These are phyloP conservation scores for Dipodascus albidus DNA, from an alignment of 805 yeast species.

Conservation along the genomic window DNA sequence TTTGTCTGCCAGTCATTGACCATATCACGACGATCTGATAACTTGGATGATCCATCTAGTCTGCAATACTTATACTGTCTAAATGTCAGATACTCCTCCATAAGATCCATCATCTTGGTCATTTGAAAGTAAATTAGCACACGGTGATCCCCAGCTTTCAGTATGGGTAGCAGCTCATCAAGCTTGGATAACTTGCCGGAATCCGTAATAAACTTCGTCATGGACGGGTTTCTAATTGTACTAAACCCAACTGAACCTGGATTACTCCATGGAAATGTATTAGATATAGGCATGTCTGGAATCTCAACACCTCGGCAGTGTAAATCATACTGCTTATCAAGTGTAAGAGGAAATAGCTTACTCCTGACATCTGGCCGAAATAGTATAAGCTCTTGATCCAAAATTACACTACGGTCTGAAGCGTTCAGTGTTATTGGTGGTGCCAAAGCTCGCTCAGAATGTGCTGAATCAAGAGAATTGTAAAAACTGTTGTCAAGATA, in stretches of 20 bases:
- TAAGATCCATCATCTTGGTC: constrained; percentile 98
- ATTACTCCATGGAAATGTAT: constrained; percentile 54
- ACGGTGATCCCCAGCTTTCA: constrained; percentile 79
- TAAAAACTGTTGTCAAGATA: constrained; percentile 51
- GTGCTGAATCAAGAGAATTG: constrained; percentile 53
- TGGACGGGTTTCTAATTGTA: constrained; percentile 84
- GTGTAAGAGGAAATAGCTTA: constrained; percentile 54
- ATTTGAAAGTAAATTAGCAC: constrained; percentile 93
- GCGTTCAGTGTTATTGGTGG: constrained; percentile 66
- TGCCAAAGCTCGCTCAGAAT: constrained; percentile 60
- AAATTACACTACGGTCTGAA: constrained; percentile 39
- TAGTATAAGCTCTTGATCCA: constrained; percentile 35
- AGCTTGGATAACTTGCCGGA: constrained; percentile 82
- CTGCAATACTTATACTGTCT: constrained; percentile 86
- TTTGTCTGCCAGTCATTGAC: constrained; percentile 98
- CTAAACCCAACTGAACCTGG: constrained; percentile 55
- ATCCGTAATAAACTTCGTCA: constrained; percentile 89
- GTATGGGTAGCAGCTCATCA: constrained; percentile 66
- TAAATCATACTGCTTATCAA: constrained; percentile 49
- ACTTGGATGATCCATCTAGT: constrained; percentile 89
- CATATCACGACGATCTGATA: constrained; percentile 90
- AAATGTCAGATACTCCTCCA: constrained; percentile 92
- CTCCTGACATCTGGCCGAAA: constrained; percentile 42
- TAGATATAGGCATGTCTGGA: constrained; percentile 56
- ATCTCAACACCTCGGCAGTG: constrained; percentile 28